phyloP scores from a whole-genome alignment of 495 filamentous ascomycete genomes.

The Neurospora africana region DNA sequence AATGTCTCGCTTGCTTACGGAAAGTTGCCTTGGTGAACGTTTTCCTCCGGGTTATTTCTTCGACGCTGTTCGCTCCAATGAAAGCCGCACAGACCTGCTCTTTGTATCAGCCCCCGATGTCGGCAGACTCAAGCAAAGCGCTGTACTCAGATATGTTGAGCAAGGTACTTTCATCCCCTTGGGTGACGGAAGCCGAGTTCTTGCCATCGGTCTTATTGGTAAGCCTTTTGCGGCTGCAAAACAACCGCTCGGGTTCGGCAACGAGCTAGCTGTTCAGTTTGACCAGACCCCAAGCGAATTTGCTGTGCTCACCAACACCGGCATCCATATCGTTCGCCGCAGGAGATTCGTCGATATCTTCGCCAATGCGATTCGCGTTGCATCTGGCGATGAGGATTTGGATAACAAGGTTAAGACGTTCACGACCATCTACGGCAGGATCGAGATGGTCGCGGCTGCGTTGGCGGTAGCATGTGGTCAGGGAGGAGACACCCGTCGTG shows the following conservation, averaged over 20 bases:
- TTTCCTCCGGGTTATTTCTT: conserved; percentile 88
- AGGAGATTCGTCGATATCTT: conserved; percentile 88
- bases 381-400: conserved; percentile 66
- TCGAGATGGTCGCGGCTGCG: conserved; percentile 79
- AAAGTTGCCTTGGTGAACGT: conserved; percentile 39
- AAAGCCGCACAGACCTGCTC: conserved; percentile 48
- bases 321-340: conserved; percentile 73
- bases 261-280: conserved; percentile 90
- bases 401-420: conserved; percentile 75
- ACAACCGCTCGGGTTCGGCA: conserved; percentile 78
- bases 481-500: conserved; percentile 60
- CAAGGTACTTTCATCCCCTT: conserved; percentile 65
- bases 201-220: conserved; percentile 69
- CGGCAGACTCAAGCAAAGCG: conserved; percentile 57
- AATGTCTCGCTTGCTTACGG: not conserved
- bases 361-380: conserved; percentile 59
- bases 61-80: conserved; percentile 49
- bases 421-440: conserved; percentile 68
- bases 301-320: conserved; percentile 81
- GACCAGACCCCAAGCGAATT: conserved; percentile 71
- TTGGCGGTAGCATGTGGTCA: conserved; percentile 95
- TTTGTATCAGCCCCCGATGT: conserved; percentile 84
- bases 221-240: conserved; percentile 53
- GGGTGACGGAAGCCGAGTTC: conserved; percentile 44
- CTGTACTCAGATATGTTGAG: conserved; percentile 47